Base-by-base conservation (phyloP, 768 basidiomycete genomes). In the Coprinellus micaceus region DNA sequence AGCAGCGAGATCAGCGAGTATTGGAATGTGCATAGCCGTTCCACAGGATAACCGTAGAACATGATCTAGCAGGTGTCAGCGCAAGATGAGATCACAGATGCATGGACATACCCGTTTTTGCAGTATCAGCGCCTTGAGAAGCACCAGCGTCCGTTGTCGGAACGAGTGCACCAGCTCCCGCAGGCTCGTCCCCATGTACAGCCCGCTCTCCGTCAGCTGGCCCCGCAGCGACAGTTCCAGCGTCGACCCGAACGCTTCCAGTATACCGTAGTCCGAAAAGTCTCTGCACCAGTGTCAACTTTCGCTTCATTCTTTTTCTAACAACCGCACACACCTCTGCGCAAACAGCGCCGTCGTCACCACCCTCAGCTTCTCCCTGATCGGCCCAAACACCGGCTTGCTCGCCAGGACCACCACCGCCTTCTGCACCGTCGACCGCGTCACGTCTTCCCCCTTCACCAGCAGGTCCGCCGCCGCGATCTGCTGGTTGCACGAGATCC, bases 401-500 rank as follows among this genome's bases (percentile, higher is more conserved):
- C 88, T 83, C 3, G 93, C 94, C 33, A 99, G 77, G 2, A 99
- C 91, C 0, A 98, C 93, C 2, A 99, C 91, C 0, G 97, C 95
- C 68, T 98, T 99, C 70, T 99, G 97, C 0, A 99, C 97, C 9
- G 88, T 98, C 4, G 90, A 93, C 15, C 97, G 85, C 4, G 97
- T 98, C 17, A 98, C 91, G 60, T 97, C 95, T 2, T 82, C 76
- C 37, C 84, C 81, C 66, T 87, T 89, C 46, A 89, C 86, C 3
- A 93, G 75, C 26, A 99, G 78, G 22, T 85, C 78, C 0, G 87
- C 80, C 1, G 94, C 77, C 10, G 91, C 76, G 30, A 99, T 93
- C 75, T 99, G 97, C 48, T 95, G 92, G 64, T 98, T 98, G 68
- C 95, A 96, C 85, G 95, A 98, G 66, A 99, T 98, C 33, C 96